These are phyloP conservation scores for Amanita subjunquillea DNA, from an alignment of 768 basidiomycete genomes.

Conservation along the genomic window DNA sequence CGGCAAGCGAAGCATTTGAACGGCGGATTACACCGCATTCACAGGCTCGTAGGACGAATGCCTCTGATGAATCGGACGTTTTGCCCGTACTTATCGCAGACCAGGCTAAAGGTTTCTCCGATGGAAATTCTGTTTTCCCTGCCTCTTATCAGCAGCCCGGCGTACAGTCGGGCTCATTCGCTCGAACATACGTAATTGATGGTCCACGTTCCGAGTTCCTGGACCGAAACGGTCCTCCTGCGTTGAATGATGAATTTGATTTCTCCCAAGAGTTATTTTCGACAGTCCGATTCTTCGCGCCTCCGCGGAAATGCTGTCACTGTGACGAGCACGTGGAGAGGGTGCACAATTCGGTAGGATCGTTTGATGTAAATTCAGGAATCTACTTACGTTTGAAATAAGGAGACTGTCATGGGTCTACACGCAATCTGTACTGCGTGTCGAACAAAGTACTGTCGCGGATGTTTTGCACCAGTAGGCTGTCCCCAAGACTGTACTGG, in stretches of 20 bases:
- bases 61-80: background rate
- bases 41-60: background rate
- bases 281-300: slow-evolving; percentile 4
- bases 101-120: background rate
- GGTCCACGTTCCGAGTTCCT: background rate
- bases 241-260: background rate
- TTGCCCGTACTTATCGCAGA: background rate
- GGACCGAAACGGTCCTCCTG: background rate
- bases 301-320: slow-evolving; percentile 2
- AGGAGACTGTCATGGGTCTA: slow-evolving; percentile 8
- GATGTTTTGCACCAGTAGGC: slow-evolving; percentile 17
- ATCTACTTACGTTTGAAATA: background rate
- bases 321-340: slow-evolving; percentile 2
- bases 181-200: background rate
- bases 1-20: background rate
- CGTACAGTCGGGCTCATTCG: background rate
- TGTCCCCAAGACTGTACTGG: slow-evolving; percentile 17
- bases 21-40: background rate
- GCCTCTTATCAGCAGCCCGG: background rate
- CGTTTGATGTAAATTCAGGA: background rate
- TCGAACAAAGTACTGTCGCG: slow-evolving; percentile 20
- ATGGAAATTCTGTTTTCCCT: background rate
- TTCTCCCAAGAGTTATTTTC: slow-evolving; percentile 2
- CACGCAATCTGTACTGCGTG: slow-evolving; percentile 20
- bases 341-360: background rate